Evolutionary conservation across 352 stramenopile genomes (phyloP).

Genomic region (Aphanomyces invadans): DNA sequence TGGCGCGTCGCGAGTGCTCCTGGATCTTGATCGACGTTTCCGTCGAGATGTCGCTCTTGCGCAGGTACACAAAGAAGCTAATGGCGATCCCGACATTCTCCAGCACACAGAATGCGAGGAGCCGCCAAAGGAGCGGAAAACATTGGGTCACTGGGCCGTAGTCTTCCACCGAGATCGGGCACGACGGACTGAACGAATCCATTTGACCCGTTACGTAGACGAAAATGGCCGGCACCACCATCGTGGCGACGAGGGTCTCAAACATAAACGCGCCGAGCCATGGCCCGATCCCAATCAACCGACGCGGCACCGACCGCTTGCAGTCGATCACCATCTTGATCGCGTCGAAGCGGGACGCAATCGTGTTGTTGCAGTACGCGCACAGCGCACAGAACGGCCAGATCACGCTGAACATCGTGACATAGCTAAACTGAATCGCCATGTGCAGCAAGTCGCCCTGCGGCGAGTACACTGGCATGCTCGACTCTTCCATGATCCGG

Average conservation of each 20-base stretch:
- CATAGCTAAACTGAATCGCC: constrained; percentile 64
- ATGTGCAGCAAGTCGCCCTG: constrained; percentile 47
- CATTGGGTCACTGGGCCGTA: constrained; percentile 38
- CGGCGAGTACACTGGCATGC: constrained; percentile 49
- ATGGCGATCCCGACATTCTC: constrained; percentile 49
- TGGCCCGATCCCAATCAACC: constrained; percentile 45
- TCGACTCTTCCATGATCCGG: constrained; percentile 47
- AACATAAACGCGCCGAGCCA: constrained; percentile 50
- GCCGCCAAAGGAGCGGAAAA: constrained; percentile 26
- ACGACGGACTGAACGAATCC: constrained; percentile 41
- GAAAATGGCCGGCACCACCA: constrained; percentile 46
- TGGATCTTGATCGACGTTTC: constrained; percentile 48
- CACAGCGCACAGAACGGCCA: constrained; percentile 57
- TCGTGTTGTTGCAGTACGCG: constrained; percentile 40
- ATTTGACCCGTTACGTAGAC: constrained; percentile 60
- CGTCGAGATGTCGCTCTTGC: constrained; percentile 45
- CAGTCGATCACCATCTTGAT: constrained; percentile 64
- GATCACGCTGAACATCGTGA: constrained; percentile 59
- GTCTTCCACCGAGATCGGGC: constrained; percentile 31
- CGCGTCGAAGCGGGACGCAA: constrained; percentile 48
- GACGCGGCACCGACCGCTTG: constrained; percentile 42
- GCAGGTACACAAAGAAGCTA: constrained; percentile 43
- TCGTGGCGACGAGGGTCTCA: constrained; percentile 41
- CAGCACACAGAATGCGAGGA: constrained; percentile 37
- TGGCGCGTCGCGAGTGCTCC: constrained; percentile 42